Percentiles rank a stretch among this genome's conserved stretches.
Evolutionary conservation across 495 filamentous ascomycete species (phyloP).

Genomic region (Penicillium soppii): DNA sequence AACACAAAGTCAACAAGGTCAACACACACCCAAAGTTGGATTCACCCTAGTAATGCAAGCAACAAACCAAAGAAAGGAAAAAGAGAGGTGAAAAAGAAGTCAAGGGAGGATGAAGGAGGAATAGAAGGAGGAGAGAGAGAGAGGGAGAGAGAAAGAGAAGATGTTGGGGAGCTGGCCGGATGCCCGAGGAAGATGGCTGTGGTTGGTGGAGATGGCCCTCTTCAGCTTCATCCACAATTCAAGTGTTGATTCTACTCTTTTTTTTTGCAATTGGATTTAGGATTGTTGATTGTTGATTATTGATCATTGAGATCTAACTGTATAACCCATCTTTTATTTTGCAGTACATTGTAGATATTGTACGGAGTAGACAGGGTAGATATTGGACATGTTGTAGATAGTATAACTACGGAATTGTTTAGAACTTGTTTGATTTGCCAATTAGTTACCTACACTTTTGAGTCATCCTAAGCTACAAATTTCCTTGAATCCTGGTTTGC

Average conservation of each 20-base stretch:
- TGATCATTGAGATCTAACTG: no score
- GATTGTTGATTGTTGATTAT: no score
- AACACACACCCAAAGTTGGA: constrained; percentile 15
- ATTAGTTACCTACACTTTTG: no score
- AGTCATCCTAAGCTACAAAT: no score
- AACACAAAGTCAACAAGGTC: constrained; percentile 20
- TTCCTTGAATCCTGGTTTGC: no score
- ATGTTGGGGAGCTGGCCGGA: constrained; percentile 26
- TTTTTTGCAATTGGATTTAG: not conserved
- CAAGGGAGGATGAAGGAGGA: constrained; percentile 34
- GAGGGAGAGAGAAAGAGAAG: constrained; percentile 27
- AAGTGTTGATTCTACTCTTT: constrained; percentile 10
- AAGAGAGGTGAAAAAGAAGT: constrained; percentile 35
- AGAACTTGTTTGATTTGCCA: no score
- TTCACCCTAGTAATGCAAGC: constrained; percentile 10
- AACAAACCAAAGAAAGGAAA: constrained; percentile 21
- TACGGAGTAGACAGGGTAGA: no score
- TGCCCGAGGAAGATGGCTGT: constrained; percentile 26
- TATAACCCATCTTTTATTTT: no score
- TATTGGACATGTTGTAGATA: no score
- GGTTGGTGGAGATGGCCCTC: constrained; percentile 24
- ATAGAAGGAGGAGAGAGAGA: constrained; percentile 20
- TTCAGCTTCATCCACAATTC: constrained; percentile 30
- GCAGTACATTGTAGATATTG: no score
- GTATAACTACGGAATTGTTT: no score